phyloP scores from a whole-genome alignment of 192 early-diverging fungal species.

The Gorgonomyces haynaldii region DNA sequence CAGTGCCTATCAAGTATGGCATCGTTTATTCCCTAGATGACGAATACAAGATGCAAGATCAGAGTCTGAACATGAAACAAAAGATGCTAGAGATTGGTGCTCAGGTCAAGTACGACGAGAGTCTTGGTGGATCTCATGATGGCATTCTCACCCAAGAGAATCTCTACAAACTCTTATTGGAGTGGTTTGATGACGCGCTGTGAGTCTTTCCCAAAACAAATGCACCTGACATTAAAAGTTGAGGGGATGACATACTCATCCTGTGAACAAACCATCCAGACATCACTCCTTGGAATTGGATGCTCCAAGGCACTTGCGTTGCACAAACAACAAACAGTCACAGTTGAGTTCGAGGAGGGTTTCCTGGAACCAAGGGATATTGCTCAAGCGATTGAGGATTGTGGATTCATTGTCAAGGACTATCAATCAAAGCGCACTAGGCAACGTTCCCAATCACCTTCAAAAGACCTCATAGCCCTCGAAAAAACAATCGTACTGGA shows the following conservation, averaged over 20 bases:
- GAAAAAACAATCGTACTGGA: constrained; percentile 24
- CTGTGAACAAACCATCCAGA: too few species aligned
- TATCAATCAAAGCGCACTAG: background rate
- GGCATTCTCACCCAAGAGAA: background rate
- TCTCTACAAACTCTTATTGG: background rate
- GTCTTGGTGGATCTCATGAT: background rate
- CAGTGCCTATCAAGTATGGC: background rate
- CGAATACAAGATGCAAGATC: background rate
- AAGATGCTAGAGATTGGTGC: background rate
- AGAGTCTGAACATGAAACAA: background rate
- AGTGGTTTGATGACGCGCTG: background rate
- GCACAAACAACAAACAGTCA: too few species aligned
- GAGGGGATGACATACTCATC: too few species aligned
- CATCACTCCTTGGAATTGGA: too few species aligned
- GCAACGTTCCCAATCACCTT: background rate
- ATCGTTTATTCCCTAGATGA: background rate
- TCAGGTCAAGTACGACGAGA: background rate
- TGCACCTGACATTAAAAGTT: background rate
- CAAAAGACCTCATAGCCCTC: constrained; percentile 8
- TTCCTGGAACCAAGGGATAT: background rate
- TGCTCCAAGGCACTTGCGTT: too few species aligned
- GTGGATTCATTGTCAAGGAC: constrained; percentile 51
- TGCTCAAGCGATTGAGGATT: constrained; percentile 45
- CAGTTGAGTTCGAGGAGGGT: background rate
- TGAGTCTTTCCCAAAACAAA: background rate